Base-by-base conservation (phyloP, 2,329 filamentous ascomycete genomes). In the Chalaropsis ovoidea region DNA sequence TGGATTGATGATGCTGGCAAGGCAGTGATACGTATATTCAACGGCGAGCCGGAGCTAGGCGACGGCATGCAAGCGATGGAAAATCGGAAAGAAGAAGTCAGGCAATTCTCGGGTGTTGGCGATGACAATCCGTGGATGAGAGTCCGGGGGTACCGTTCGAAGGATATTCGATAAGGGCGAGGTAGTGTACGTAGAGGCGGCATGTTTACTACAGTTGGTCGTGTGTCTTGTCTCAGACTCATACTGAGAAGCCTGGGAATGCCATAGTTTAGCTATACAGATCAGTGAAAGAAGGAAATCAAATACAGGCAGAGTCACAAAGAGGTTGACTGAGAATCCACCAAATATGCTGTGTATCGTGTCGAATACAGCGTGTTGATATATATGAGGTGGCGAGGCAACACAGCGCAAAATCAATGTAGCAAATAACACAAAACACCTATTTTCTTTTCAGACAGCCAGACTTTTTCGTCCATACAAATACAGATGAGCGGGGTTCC, bases 1-100 rank as follows among this genome's bases (percentile, higher is more conserved):
- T 93, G 87, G 81, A 77, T 88, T 22, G 82, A 89, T 68, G 81
- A 85, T 3, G 72, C 82, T 0, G 87, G 85, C 0, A 76, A 77
- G 67, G 77, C 80, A 19, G 77, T 79, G 27, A 82, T 85, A 72
- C 80, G 81, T 65, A 80, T 87, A 56, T 70, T 70, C 42, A 65
- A 67, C 35, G 70, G 69, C 17, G 68, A 67, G 43, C 39, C 56
- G 5, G 67, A 67, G 27, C 35, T 64, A 1, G 61, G 65, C 13
- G 47, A 63, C 35, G 39, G 39, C 24, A 62, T 68, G 24, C 39
- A 43, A 17, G 56, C 41, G 27, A 64, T 67, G 65, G 65, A 67
- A 5, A 39, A 1, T 13, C 41, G 19, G 19, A 42, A 19, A 19
- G 65, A 67, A 61, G 66, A 67, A 39, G 54, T 52, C 6, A n/a